Evolutionary conservation across 495 filamentous ascomycete genomes (phyloP).

Genomic region (Aspergillus cavernicola): DNA sequence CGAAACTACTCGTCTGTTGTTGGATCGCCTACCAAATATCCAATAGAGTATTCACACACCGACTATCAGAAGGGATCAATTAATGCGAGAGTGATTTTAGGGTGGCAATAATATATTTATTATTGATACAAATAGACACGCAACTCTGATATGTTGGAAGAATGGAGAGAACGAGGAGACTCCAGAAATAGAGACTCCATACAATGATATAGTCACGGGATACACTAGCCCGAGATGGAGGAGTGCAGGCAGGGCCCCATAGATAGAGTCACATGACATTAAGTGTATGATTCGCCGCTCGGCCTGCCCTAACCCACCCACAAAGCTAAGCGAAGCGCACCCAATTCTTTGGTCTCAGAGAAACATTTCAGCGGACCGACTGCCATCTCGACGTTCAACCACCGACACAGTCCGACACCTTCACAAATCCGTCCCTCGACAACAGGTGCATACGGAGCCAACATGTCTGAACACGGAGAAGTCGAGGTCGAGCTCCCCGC

Average conservation of each 20-base stretch:
- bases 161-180: too few relatives aligned
- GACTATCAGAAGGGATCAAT: too few relatives aligned
- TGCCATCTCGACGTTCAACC: constrained; percentile 34
- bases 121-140: too few relatives aligned
- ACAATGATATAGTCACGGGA: background rate
- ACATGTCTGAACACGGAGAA: constrained; percentile 94
- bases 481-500: constrained; percentile 79
- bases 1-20: too few relatives aligned
- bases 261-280: constrained; percentile 24
- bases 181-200: background rate
- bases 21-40: too few relatives aligned
- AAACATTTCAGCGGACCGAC: constrained; percentile 35
- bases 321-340: constrained; percentile 44
- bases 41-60: too few relatives aligned
- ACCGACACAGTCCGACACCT: constrained; percentile 43
- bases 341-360: constrained; percentile 34
- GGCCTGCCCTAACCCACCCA: constrained; percentile 41
- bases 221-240: constrained; percentile 2
- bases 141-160: too few relatives aligned
- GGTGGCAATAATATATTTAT: too few relatives aligned
- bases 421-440: constrained; percentile 41
- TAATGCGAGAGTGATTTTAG: too few relatives aligned
- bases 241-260: background rate
- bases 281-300: constrained; percentile 14
- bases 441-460: constrained; percentile 47